Conservation (phyloP, 2,329 filamentous ascomycete species). For the Aspergillus vadensis region DNA sequence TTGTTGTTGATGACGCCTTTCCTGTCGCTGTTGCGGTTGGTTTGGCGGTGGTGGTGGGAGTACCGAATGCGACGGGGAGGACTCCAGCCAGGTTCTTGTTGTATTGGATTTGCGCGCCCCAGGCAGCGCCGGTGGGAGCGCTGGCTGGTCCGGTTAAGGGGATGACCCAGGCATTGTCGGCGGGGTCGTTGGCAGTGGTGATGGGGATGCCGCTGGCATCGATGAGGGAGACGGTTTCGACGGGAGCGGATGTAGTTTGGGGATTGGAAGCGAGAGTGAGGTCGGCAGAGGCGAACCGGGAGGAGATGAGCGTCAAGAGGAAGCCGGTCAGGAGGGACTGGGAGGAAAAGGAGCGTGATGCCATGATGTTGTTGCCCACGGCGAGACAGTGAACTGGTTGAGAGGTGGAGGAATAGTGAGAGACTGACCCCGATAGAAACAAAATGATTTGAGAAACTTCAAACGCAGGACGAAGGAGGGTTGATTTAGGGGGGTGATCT, state of each 20-base stretch:
- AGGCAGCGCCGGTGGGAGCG: slow-evolving; percentile 2
- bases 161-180: slow-evolving; percentile 4
- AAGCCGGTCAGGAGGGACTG: neutral
- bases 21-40: neutral
- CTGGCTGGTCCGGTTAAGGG: neutral
- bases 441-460: neutral
- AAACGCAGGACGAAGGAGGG: neutral
- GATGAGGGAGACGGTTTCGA: slow-evolving; percentile 5
- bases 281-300: neutral
- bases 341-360: neutral
- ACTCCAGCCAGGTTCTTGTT: neutral
- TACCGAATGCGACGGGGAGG: slow-evolving; percentile 1
- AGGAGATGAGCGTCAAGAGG: neutral
- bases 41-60: neutral
- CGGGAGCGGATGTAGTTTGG: neutral
- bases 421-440: neutral
- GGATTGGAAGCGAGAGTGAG: neutral
- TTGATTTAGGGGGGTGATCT: neutral
- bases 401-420: neutral
- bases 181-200: slow-evolving; percentile 1
- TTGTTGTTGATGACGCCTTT: neutral
- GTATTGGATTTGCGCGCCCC: neutral
- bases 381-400: neutral
- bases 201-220: slow-evolving; percentile 5
- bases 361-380: neutral